These are phyloP conservation scores for Hirschfeldia incana DNA, from an alignment of 345 rosid species.

Conservation along the genomic window DNA sequence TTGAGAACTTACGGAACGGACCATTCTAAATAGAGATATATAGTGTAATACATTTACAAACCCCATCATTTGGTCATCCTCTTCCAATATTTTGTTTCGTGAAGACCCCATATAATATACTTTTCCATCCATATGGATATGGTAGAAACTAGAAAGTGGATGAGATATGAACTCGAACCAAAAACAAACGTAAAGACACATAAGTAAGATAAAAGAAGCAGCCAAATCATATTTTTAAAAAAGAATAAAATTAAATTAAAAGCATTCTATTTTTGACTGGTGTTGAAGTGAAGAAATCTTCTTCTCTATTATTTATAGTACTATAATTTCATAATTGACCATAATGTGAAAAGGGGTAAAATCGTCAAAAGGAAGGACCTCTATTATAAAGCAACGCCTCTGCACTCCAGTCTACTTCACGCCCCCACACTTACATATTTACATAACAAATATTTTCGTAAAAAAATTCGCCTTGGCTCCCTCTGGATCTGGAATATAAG, in stretches of 20 bases:
- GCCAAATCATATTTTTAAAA: too few species aligned
- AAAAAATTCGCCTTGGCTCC: background rate
- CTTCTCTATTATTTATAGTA: background rate
- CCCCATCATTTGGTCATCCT: background rate
- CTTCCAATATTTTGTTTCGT: background rate
- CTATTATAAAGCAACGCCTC: conserved; percentile 23
- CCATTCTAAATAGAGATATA: background rate
- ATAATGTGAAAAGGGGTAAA: conserved; percentile 15
- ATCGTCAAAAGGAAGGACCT: conserved; percentile 4
- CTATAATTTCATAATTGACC: background rate
- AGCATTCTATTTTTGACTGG: background rate
- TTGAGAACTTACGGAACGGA: background rate
- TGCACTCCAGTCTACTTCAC: conserved; percentile 14
- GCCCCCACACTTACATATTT: background rate
- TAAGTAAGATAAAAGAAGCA: too few species aligned
- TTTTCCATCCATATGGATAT: background rate
- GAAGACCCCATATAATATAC: background rate
- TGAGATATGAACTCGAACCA: conserved; percentile 2
- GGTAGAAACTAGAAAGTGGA: background rate
- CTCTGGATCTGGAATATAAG: conserved; percentile 23
- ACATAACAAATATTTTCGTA: too few species aligned
- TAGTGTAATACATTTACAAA: background rate
- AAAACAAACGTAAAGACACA: background rate
- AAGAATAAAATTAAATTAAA: too few species aligned
- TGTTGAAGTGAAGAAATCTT: background rate